phyloP scores from a whole-genome alignment of 2,329 filamentous ascomycete species.

The Plenodomus tracheiphilus region DNA sequence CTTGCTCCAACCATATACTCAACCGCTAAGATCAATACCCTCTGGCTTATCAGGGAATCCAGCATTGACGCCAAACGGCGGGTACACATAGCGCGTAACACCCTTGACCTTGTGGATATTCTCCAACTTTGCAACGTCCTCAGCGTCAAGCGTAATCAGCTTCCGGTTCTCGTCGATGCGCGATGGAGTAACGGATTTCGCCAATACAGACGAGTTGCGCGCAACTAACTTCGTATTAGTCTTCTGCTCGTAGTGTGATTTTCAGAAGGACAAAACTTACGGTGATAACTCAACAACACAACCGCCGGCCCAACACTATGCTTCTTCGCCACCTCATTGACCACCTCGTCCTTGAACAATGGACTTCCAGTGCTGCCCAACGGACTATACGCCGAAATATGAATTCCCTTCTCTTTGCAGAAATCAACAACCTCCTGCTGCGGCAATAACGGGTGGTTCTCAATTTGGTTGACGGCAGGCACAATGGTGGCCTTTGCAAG shows the following conservation, averaged over 20 bases:
- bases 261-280: constrained; percentile 52
- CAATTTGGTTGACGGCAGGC: constrained; percentile 72
- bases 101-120: constrained; percentile 52
- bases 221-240: constrained; percentile 56
- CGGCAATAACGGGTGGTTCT: constrained; percentile 72
- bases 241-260: neutral
- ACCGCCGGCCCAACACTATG: constrained; percentile 55
- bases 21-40: constrained; percentile 42
- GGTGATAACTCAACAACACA: constrained; percentile 72
- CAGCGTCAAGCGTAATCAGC: constrained; percentile 65
- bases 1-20: constrained; percentile 12
- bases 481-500: constrained; percentile 64
- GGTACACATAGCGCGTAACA: constrained; percentile 53
- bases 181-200: constrained; percentile 70
- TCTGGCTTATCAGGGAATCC: constrained; percentile 55
- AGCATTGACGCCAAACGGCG: constrained; percentile 53
- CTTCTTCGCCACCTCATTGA: constrained; percentile 55
- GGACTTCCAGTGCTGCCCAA: constrained; percentile 54
- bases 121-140: constrained; percentile 61
- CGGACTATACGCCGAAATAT: constrained; percentile 70
- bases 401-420: constrained; percentile 69
- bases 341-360: constrained; percentile 52
- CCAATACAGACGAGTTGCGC: constrained; percentile 69
- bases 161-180: constrained; percentile 73
- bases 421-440: constrained; percentile 73